Evolutionary conservation across 352 stramenopile genomes (phyloP), one percentile per base, ranked within the genome.

Genomic region (Thalassiosira livingstoniorum): DNA sequence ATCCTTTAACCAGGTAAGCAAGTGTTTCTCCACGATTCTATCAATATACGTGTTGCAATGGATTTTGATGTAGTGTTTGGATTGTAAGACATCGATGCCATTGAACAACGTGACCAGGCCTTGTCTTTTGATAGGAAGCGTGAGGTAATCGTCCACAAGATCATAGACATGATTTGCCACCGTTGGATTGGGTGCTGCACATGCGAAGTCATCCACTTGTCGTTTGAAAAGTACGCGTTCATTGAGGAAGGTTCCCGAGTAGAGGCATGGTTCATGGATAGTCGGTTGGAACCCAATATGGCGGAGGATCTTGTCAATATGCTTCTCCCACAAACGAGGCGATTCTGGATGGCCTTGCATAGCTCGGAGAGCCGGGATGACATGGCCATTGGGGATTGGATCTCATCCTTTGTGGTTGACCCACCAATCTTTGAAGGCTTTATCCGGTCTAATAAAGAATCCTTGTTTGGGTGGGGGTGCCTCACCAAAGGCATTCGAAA

Each of bases 301-400:
- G 0, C 54, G 31, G 37, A 75, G 18, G 5, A 75, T 75, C 1
- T 37, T 39, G 54, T 66, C 54, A 32, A 42, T 42, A 43, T 66
- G 53, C n/a, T 65, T 57, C 31, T 75, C 71, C 83, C 83, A 89
- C 18, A 87, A 60, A 27, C n/a, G n/a, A n/a, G n/a, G n/a, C n/a
- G n/a, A n/a, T n/a, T n/a, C n/a, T n/a, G n/a, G n/a, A n/a, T n/a
- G n/a, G n/a, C n/a, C n/a, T n/a, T n/a, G n/a, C n/a, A n/a, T n/a
- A n/a, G n/a, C n/a, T n/a, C n/a, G n/a, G 3, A 67, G 42, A 0
- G 84, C 53, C 4, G 73, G 78, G 13, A 89, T 35, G 0, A 87
- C 75, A 47, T 69, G 32, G 2, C 35, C 62, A 39, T 42, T 4
- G 31, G 64, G 75, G 23, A 88, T 75, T n/a, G 64, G 60, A 23